These are phyloP conservation scores for Ceratobasidium sp. DNA, from an alignment of 1,284 basidiomycete genomes.

Conservation along the genomic window DNA sequence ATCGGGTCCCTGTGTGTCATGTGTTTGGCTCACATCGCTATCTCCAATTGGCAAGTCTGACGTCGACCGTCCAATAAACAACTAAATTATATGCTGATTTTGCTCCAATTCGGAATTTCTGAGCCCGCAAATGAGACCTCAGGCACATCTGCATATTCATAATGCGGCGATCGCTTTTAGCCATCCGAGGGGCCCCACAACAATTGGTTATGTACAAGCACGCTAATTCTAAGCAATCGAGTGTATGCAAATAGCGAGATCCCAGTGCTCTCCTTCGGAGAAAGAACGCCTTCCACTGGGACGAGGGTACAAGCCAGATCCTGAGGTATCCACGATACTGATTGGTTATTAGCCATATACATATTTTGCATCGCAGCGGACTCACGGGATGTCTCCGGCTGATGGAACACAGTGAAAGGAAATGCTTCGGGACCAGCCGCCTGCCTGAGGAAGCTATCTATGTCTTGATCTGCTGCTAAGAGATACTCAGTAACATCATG, in stretches of 20 bases:
- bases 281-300: constrained; percentile 13
- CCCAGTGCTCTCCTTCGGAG: constrained; percentile 6
- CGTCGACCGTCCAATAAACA: background rate
- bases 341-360: background rate
- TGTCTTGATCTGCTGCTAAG: too few species aligned
- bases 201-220: background rate
- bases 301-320: background rate
- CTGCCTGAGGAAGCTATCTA: too few species aligned
- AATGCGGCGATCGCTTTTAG: background rate
- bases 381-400: background rate
- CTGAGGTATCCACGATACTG: background rate
- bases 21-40: background rate
- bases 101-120: too few species aligned
- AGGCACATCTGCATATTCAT: too few species aligned
- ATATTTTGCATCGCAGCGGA: background rate
- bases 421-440: background rate
- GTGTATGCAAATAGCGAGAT: constrained; percentile 1
- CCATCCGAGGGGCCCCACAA: constrained; percentile 1
- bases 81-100: background rate
- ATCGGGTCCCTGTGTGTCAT: background rate
- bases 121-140: too few species aligned
- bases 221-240: constrained; percentile 4
- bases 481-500: background rate
- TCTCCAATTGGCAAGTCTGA: background rate
- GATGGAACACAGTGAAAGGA: constrained; percentile 10